Evolutionary conservation across 2,329 filamentous ascomycete species (phyloP).

Genomic region (Xylariomycetidae sp.): DNA sequence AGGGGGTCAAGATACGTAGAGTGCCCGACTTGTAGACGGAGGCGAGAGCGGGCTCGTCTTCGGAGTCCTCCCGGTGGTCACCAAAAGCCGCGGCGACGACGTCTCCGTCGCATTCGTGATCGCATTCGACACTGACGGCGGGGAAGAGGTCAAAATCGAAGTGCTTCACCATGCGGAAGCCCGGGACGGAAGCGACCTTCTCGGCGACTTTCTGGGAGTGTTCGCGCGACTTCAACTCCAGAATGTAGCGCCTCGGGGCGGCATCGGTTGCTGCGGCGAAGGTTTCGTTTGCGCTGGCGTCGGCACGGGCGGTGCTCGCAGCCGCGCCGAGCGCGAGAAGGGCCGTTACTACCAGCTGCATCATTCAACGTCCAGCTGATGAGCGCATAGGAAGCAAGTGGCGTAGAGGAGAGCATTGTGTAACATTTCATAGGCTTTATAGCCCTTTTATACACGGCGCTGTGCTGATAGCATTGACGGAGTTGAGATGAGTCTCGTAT

Average conservation of each 20-base stretch:
- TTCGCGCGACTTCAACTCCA: constrained; percentile 17
- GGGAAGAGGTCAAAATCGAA: constrained; percentile 21
- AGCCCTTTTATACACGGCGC: too few species aligned
- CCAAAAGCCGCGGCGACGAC: constrained; percentile 9
- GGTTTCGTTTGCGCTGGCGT: not conserved
- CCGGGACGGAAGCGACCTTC: constrained; percentile 10
- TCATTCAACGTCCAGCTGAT: too few species aligned
- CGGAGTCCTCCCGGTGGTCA: constrained; percentile 10
- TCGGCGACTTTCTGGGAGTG: constrained; percentile 9
- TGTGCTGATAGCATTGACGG: too few species aligned
- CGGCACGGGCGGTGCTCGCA: not conserved
- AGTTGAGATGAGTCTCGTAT: too few species aligned
- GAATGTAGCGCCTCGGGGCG: constrained; percentile 17
- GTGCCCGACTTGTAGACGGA: constrained; percentile 17
- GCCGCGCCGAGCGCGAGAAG: not conserved
- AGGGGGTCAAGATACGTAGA: constrained; percentile 8
- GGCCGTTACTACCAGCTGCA: not conserved
- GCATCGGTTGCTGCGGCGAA: constrained; percentile 4
- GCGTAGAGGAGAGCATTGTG: too few species aligned
- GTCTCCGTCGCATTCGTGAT: constrained; percentile 11
- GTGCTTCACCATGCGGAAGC: constrained; percentile 16
- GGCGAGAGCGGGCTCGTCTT: constrained; percentile 10
- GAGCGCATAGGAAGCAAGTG: too few species aligned
- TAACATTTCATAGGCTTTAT: too few species aligned
- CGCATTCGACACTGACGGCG: constrained; percentile 18